Evolutionary conservation across 2,329 filamentous ascomycete species (phyloP).

Genomic region (Hypoxylon sp.): DNA sequence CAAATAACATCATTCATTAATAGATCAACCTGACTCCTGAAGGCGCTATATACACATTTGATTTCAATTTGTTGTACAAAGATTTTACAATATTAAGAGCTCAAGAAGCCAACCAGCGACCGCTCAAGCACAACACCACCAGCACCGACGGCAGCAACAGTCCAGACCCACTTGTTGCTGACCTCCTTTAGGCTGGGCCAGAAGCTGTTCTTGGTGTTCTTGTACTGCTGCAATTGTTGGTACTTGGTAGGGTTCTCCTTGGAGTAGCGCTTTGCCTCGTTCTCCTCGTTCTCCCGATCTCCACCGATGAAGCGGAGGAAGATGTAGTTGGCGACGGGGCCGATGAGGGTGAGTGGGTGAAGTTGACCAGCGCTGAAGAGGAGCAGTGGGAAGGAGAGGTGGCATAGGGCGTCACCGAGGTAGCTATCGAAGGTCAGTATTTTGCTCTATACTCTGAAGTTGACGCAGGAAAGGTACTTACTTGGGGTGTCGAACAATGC

Average conservation of each 20-base stretch:
- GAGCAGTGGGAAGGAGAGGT: slow-evolving; percentile 66
- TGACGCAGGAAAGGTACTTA: slow-evolving; percentile 50
- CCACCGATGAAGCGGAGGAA: slow-evolving; percentile 66
- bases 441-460: background rate
- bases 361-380: slow-evolving; percentile 64
- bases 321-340: slow-evolving; percentile 65
- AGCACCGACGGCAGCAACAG: slow-evolving; percentile 58
- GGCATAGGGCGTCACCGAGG: slow-evolving; percentile 66
- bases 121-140: slow-evolving; percentile 58
- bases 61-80: background rate
- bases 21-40: no score
- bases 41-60: no score
- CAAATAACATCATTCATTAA: no score
- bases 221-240: slow-evolving; percentile 61
- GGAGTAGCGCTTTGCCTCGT: slow-evolving; percentile 61
- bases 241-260: slow-evolving; percentile 60
- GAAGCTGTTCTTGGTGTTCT: slow-evolving; percentile 65
- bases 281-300: slow-evolving; percentile 62
- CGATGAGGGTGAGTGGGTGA: slow-evolving; percentile 62
- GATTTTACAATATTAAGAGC: slow-evolving; percentile 11
- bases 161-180: slow-evolving; percentile 65
- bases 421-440: slow-evolving; percentile 53
- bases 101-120: slow-evolving; percentile 15
- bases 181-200: slow-evolving; percentile 63
- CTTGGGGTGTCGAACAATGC: slow-evolving; percentile 69